phyloP scores from a whole-genome alignment of 805 yeast species.

The Ogataea polymorpha region DNA sequence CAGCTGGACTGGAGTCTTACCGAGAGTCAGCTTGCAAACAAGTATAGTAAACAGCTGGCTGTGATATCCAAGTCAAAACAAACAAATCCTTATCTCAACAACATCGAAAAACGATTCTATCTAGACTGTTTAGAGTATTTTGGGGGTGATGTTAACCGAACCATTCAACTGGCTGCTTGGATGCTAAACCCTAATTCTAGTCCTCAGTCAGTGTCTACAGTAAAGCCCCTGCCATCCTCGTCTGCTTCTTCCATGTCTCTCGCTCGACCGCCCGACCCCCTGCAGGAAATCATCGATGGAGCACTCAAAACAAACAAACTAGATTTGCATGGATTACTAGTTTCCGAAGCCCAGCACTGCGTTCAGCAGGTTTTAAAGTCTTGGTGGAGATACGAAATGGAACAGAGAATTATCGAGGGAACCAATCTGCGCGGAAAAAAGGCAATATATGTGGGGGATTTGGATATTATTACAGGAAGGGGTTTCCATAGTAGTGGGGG shows the following conservation, averaged over 20 bases:
- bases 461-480: constrained; percentile 60
- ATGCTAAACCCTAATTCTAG: background rate
- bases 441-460: constrained; percentile 41
- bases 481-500: constrained; percentile 69
- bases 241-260: background rate
- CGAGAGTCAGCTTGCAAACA: background rate
- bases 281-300: background rate
- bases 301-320: constrained; percentile 23
- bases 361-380: constrained; percentile 35
- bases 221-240: background rate
- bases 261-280: background rate
- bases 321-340: constrained; percentile 58
- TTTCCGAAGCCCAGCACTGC: constrained; percentile 43
- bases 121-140: constrained; percentile 4
- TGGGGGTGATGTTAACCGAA: constrained; percentile 2
- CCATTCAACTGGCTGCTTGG: background rate
- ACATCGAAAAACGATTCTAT: constrained; percentile 4
- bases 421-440: constrained; percentile 36
- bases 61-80: background rate
- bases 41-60: background rate
- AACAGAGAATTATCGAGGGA: constrained; percentile 37
- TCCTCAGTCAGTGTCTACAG: background rate
- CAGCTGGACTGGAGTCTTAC: constrained; percentile 4
- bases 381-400: constrained; percentile 67
- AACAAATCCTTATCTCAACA: background rate